Percentiles rank a stretch among this genome's conserved stretches.
phyloP scores from a whole-genome alignment of 208 protist species.

The Trichomonas tenax region DNA sequence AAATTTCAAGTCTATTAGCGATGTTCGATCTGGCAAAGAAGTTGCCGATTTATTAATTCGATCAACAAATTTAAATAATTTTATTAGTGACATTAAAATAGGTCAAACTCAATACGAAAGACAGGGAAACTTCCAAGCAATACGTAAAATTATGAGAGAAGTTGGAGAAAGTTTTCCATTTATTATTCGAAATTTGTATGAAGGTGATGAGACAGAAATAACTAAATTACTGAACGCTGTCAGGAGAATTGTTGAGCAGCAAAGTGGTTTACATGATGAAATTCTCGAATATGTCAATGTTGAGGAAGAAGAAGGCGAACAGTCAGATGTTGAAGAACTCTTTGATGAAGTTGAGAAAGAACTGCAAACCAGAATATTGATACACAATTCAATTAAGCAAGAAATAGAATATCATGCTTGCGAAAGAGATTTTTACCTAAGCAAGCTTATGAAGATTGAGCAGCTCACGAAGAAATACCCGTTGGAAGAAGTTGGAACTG shows the following conservation, averaged over 20 bases:
- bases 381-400: not conserved
- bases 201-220: not conserved
- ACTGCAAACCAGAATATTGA: not conserved
- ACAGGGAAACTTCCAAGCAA: not conserved
- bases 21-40: not conserved
- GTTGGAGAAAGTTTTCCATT: not conserved
- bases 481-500: not conserved
- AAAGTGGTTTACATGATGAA: not conserved
- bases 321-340: not conserved
- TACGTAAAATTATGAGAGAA: not conserved
- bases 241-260: not conserved
- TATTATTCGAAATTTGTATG: not conserved
- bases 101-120: not conserved
- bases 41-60: not conserved
- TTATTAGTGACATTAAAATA: not conserved
- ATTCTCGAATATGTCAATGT: not conserved
- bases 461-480: not conserved
- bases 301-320: not conserved
- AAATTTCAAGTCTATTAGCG: not conserved
- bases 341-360: not conserved
- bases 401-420: not conserved
- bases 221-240: not conserved
- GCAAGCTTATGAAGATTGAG: not conserved
- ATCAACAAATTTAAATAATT: not conserved
- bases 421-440: not conserved